Evolutionary conservation across 2,329 filamentous ascomycete genomes (phyloP), one percentile per base, ranked within the genome.

Genomic region (Verticillium isaacii): DNA sequence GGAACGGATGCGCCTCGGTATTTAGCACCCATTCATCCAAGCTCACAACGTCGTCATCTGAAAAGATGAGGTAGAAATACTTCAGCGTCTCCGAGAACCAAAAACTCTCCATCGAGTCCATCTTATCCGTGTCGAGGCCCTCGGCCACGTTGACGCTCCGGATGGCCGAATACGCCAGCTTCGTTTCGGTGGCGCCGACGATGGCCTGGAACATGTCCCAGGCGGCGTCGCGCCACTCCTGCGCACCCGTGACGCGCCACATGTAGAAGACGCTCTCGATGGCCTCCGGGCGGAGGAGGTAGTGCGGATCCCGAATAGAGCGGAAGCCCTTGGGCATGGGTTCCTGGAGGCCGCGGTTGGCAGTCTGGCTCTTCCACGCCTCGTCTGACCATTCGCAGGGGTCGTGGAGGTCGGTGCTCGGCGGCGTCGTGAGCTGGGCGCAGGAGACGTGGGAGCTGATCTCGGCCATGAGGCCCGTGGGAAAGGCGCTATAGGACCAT

Each of bases 11-110:
- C 25, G 82, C 83, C 69, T 85, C 83, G 5, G 83, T 85, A 70
- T 85, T 85, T 56, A 88, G 75, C 60, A 92, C 88, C 78, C 84
- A 92, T 8, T 91, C 83, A 71, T 93, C 89, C 68, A 93, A 74
- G 73, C 82, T 89, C 34, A 91, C 77, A 25, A 86, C 70, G 14
- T 82, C 78, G 3, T 86, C 83, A 60, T 89, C 84, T 56, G 84
- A 85, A 66, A 91, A 93, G 19, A 91, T 82, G 61, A 92, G 75
- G 68, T 89, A 93, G 64, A 92, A 92, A 68, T 92, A 92, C 74
- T 92, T 93, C 66, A 91, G 74, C 50, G 89, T 93, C 78, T 93
- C 89, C 3, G 87, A 87, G 67, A 90, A 78, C 88, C 90, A 93
- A 70, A 91, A 92, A 60, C 80, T 82, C 78, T 66, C 64, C 59